A percentile compares a stretch with the other conserved stretches of the same genome.
phyloP scores from a whole-genome alignment of 345 rosid species.

The Odontarrhena argentea region DNA sequence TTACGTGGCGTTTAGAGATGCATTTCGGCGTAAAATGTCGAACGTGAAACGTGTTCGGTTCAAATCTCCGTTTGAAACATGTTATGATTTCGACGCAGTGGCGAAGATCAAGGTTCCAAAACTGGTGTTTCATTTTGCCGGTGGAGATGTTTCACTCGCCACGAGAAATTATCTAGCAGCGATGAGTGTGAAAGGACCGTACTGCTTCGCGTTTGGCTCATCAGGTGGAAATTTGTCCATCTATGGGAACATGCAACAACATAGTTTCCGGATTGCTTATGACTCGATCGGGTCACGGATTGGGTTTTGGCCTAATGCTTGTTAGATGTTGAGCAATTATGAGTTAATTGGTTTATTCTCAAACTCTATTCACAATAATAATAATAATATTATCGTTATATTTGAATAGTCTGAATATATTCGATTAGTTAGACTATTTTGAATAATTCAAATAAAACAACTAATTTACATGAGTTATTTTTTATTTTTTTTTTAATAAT shows the following conservation, averaged over 20 bases:
- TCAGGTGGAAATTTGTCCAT: conserved; percentile 78
- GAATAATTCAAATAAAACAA: too few species aligned
- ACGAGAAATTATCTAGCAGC: conserved; percentile 85
- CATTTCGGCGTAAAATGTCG: conserved; percentile 53
- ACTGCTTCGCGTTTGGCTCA: conserved; percentile 95
- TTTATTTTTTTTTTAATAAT: too few species aligned
- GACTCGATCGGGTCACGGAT: conserved; percentile 73
- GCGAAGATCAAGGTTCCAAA: conserved; percentile 74
- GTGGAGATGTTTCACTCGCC: conserved; percentile 74
- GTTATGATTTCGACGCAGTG: conserved; percentile 65
- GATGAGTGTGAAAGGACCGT: conserved; percentile 66
- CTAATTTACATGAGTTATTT: too few species aligned
- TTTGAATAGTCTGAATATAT: too few species aligned
- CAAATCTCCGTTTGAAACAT: conserved; percentile 73
- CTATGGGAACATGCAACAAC: conserved; percentile 91
- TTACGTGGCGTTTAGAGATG: conserved; percentile 61
- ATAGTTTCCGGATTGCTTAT: conserved; percentile 81
- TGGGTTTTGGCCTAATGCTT: conserved; percentile 83
- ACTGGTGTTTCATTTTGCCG: conserved; percentile 63
- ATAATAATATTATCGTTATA: too few species aligned
- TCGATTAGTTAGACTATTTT: too few species aligned
- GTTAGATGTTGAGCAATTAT: conserved; percentile 38
- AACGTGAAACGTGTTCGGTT: conserved; percentile 55
- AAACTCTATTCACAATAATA: not conserved
- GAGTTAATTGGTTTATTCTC: conserved; percentile 23